Percentiles rank a stretch among this genome's conserved stretches.
Evolutionary conservation across 805 yeast species (phyloP).

Genomic region (Blastobotrys americana): DNA sequence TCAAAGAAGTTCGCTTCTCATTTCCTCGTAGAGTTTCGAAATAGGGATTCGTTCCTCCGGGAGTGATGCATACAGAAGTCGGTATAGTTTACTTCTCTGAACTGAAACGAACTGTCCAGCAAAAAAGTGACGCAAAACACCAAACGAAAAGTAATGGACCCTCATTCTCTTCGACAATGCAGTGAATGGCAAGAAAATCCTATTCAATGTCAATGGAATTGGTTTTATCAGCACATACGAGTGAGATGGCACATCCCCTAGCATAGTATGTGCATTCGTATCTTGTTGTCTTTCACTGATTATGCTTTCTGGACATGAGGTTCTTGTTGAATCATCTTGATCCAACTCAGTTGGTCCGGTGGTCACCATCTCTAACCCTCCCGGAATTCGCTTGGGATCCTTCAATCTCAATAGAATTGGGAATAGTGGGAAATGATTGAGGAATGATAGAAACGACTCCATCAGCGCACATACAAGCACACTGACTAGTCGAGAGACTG

Average conservation of each 20-base stretch:
- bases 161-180: slow-evolving; percentile 36
- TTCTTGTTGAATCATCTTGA: background rate
- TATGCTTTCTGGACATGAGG: background rate
- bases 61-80: slow-evolving; percentile 44
- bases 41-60: slow-evolving; percentile 36
- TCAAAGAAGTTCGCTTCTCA: too few relatives aligned
- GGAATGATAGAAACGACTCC: slow-evolving; percentile 52
- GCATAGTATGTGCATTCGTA: background rate
- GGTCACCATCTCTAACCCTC: slow-evolving; percentile 40
- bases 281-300: background rate
- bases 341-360: slow-evolving; percentile 4
- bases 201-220: slow-evolving; percentile 38
- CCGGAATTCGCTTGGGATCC: slow-evolving; percentile 64
- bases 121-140: slow-evolving; percentile 36
- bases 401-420: slow-evolving; percentile 71
- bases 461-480: slow-evolving; percentile 43
- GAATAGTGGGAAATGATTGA: slow-evolving; percentile 84
- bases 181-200: slow-evolving; percentile 45
- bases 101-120: slow-evolving; percentile 43
- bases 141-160: slow-evolving; percentile 37
- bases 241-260: slow-evolving; percentile 4
- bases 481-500: slow-evolving; percentile 47
- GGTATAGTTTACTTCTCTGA: slow-evolving; percentile 44
- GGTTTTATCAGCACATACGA: slow-evolving; percentile 32
- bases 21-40: slow-evolving; percentile 10